These are phyloP conservation scores for Wickerhamomyces chaumierensis DNA, from an alignment of 805 yeast species.

Conservation along the genomic window DNA sequence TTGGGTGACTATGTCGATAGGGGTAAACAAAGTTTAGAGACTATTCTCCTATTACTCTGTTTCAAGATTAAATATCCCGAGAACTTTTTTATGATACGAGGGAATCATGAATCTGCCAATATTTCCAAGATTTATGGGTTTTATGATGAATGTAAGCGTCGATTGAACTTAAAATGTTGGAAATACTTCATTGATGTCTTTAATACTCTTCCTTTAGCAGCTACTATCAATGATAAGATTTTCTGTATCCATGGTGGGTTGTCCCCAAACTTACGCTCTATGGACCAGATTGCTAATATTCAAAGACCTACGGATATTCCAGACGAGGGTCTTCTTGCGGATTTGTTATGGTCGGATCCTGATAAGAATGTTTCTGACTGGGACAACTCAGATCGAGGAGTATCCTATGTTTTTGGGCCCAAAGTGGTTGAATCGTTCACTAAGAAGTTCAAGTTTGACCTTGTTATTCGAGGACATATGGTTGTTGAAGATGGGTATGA, in stretches of 20 bases:
- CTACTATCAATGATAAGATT: slow-evolving; percentile 89
- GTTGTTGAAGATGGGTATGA: slow-evolving; percentile 86
- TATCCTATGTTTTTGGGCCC: slow-evolving; percentile 65
- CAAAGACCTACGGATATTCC: slow-evolving; percentile 80
- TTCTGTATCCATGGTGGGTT: slow-evolving; percentile 84
- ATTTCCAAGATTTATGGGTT: slow-evolving; percentile 96
- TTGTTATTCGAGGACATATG: slow-evolving; percentile 80
- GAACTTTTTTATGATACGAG: slow-evolving; percentile 83
- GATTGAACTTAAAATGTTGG: slow-evolving; percentile 91
- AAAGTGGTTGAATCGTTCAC: slow-evolving; percentile 65
- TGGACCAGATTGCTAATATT: slow-evolving; percentile 60
- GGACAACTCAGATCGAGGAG: slow-evolving; percentile 80
- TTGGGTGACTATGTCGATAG: slow-evolving; percentile 96
- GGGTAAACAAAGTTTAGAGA: slow-evolving; percentile 92
- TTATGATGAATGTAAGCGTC: slow-evolving; percentile 93
- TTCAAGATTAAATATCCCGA: slow-evolving; percentile 96
- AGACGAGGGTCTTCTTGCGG: slow-evolving; percentile 67
- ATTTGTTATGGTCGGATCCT: slow-evolving; percentile 78
- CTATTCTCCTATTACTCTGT: slow-evolving; percentile 76
- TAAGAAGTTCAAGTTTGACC: slow-evolving; percentile 55
- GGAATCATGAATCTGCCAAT: slow-evolving; percentile 96
- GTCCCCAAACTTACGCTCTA: slow-evolving; percentile 55
- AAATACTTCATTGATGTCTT: slow-evolving; percentile 88
- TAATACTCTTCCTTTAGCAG: slow-evolving; percentile 91
- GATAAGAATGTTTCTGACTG: slow-evolving; percentile 47